Conservation (phyloP, 1,284 basidiomycete species). For the Irpex lacteus region DNA sequence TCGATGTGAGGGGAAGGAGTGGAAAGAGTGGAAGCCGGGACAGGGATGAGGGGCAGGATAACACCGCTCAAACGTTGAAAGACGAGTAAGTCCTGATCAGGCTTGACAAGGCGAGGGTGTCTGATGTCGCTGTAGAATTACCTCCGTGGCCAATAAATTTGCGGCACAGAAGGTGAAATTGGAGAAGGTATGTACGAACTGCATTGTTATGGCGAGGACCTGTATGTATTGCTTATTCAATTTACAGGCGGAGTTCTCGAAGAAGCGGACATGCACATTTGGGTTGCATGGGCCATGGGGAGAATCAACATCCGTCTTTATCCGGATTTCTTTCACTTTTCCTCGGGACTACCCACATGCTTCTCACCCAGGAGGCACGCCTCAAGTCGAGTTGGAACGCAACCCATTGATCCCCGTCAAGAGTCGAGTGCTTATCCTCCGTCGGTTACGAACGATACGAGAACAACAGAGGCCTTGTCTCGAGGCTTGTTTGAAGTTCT, state of each 20-base stretch:
- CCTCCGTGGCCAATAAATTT: conserved; percentile 72
- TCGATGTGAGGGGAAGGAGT: conserved; percentile 31
- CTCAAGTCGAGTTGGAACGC: conserved; percentile 79
- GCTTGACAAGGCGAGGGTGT: neutral
- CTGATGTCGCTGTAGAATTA: conserved; percentile 54
- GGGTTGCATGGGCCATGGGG: conserved; percentile 92
- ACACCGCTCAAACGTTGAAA: conserved; percentile 59
- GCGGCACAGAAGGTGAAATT: conserved; percentile 74
- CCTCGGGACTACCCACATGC: conserved; percentile 79
- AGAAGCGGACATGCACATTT: conserved; percentile 75
- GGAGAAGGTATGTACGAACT: conserved; percentile 61
- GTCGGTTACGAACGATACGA: conserved; percentile 70
- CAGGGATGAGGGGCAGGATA: conserved; percentile 37
- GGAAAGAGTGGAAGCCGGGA: conserved; percentile 43
- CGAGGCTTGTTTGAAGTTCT: conserved; percentile 76
- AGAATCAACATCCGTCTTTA: conserved; percentile 73
- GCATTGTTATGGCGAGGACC: neutral
- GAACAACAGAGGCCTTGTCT: conserved; percentile 74
- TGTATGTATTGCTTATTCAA: neutral
- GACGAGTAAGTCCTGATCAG: conserved; percentile 63
- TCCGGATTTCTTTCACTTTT: conserved; percentile 89
- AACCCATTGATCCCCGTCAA: conserved; percentile 78
- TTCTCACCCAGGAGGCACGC: conserved; percentile 59
- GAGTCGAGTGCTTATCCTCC: conserved; percentile 73
- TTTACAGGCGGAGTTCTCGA: conserved; percentile 71